These are phyloP conservation scores for Tolypocladium ophioglossoides DNA, from an alignment of 2,329 filamentous ascomycete genomes.

Conservation along the genomic window DNA sequence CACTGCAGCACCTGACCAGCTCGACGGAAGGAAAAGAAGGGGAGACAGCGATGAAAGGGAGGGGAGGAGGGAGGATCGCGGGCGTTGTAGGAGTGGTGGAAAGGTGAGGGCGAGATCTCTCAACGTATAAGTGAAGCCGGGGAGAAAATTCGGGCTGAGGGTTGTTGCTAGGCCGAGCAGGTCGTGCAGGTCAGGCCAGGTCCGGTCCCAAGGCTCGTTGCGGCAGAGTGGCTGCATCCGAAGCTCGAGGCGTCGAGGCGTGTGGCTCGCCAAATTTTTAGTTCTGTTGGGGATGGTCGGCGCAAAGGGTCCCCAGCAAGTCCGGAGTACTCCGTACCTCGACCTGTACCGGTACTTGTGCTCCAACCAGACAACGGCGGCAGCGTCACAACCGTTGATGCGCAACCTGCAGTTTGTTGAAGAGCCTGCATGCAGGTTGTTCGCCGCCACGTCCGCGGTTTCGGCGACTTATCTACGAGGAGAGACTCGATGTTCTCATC, in stretches of 20 bases:
- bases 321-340: neutral
- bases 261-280: constrained; percentile 21
- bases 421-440: neutral
- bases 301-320: constrained; percentile 6
- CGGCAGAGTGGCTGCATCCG: constrained; percentile 8
- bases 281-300: constrained; percentile 32
- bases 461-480: neutral
- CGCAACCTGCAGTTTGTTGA: neutral
- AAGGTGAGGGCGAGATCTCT: constrained; percentile 11
- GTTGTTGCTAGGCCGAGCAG: constrained; percentile 7
- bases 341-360: neutral
- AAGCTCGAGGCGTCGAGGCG: too few relatives aligned
- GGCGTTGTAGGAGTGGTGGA: neutral
- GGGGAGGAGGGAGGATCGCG: neutral
- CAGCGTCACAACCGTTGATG: neutral
- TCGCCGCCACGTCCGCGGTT: neutral
- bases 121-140: constrained; percentile 18
- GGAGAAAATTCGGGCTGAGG: constrained; percentile 13
- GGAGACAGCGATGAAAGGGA: constrained; percentile 1
- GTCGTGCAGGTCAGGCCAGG: neutral
- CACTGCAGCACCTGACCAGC: constrained; percentile 1
- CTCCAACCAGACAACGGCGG: neutral
- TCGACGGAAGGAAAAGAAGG: neutral
- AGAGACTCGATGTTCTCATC: neutral
- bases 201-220: constrained; percentile 8